A percentile compares a stretch with the other conserved stretches of the same genome.
Evolutionary conservation across 1,139 yeast genomes (phyloP).

Genomic region (Debaryomyces singareniensis): DNA sequence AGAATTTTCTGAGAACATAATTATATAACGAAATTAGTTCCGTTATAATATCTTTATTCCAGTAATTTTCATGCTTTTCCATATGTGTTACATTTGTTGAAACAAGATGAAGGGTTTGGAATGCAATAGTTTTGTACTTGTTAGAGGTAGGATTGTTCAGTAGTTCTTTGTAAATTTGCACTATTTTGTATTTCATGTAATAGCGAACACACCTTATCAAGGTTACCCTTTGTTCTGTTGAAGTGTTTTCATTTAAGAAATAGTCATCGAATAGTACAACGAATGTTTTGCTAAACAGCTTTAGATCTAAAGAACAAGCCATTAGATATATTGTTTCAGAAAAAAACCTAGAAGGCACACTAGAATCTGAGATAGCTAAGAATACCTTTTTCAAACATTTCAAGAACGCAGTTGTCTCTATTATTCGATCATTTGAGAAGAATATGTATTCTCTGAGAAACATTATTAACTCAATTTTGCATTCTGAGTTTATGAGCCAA

Average conservation of each 20-base stretch:
- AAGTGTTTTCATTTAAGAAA: conserved; percentile 1
- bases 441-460: conserved; percentile 6
- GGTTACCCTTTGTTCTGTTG: conserved; percentile 2
- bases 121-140: conserved; percentile 6
- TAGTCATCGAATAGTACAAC: conserved; percentile 4
- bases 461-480: conserved; percentile 1
- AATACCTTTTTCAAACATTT: conserved; percentile 3
- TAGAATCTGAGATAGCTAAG: conserved; percentile 1
- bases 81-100: conserved; percentile 1
- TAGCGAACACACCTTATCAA: conserved; percentile 7
- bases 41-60: conserved; percentile 1
- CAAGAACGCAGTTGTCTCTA: conserved; percentile 3
- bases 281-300: conserved; percentile 4
- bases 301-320: conserved; percentile 5
- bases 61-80: neutral
- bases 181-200: conserved; percentile 13
- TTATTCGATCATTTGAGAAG: conserved; percentile 4
- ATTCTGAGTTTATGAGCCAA: conserved; percentile 1
- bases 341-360: neutral
- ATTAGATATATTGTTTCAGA: conserved; percentile 4
- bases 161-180: conserved; percentile 5
- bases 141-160: conserved; percentile 7
- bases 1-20: conserved; percentile 6
- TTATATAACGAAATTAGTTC: conserved; percentile 10
- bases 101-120: conserved; percentile 3